phyloP scores from a whole-genome alignment of 1,139 yeast genomes.

The Blastobotrys elegans region DNA sequence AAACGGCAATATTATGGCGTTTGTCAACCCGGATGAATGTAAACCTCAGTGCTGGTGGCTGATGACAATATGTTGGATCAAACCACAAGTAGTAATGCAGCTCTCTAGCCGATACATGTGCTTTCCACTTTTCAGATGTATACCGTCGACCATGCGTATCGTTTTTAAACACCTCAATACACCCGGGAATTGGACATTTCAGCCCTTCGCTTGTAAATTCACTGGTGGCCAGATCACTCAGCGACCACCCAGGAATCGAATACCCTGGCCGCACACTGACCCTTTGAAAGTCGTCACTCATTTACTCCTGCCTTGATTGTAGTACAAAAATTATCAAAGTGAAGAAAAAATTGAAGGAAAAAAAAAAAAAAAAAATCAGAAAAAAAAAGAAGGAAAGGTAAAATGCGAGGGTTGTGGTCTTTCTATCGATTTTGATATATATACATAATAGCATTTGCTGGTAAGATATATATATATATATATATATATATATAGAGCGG shows the following conservation, averaged over 20 bases:
- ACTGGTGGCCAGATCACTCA: constrained; percentile 7
- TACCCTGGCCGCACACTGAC: constrained; percentile 12
- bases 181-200: constrained; percentile 13
- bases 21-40: constrained; percentile 12
- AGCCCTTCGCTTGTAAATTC: constrained; percentile 9
- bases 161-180: constrained; percentile 6
- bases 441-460: too few species aligned
- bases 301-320: too few species aligned
- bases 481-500: too few species aligned
- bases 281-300: background rate
- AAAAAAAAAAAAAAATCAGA: background rate
- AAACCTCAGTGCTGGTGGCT: constrained; percentile 8
- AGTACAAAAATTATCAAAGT: too few species aligned
- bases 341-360: background rate
- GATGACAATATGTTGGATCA: constrained; percentile 9
- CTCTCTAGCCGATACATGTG: constrained; percentile 9
- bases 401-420: background rate
- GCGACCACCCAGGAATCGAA: constrained; percentile 12
- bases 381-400: background rate
- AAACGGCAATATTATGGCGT: constrained; percentile 11
- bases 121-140: constrained; percentile 12
- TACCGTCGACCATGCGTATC: constrained; percentile 11
- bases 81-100: constrained; percentile 12
- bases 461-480: too few species aligned
- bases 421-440: too few species aligned